phyloP scores from a whole-genome alignment of 306 rosid species.

The Cicer chorassanicum region DNA sequence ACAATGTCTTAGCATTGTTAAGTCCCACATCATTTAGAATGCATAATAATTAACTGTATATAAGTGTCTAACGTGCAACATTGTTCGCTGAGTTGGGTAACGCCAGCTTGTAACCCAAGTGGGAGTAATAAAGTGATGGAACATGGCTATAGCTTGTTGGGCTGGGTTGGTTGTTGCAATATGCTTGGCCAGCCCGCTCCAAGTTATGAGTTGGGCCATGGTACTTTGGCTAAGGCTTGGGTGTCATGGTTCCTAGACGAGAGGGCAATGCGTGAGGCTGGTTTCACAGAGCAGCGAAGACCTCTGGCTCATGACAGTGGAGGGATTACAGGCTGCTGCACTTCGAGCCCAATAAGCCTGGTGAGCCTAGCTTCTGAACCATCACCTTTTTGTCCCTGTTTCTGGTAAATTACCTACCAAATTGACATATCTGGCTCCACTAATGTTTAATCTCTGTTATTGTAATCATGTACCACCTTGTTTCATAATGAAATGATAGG shows the following conservation, averaged over 20 bases:
- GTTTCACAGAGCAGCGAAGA: conserved; percentile 9
- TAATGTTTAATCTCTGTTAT: too few species aligned
- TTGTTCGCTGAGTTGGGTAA: background rate
- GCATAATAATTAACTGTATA: background rate
- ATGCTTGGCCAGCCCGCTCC: conserved; percentile 1
- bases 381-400: too few species aligned
- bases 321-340: background rate
- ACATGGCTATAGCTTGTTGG: background rate
- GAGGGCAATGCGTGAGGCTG: conserved; percentile 1
- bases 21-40: background rate
- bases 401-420: too few species aligned
- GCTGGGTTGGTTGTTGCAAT: background rate
- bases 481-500: too few species aligned
- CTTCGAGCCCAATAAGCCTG: background rate
- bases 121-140: background rate
- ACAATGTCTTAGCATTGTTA: background rate
- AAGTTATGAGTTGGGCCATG: background rate
- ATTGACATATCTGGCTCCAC: too few species aligned
- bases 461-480: too few species aligned
- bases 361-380: background rate
- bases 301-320: background rate
- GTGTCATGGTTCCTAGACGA: background rate
- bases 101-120: background rate
- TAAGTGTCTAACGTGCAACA: background rate
- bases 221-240: background rate